A percentile compares a stretch with the other conserved stretches of the same genome.
Evolutionary conservation across 202 grass and related monocot species (phyloP).

Genomic region (Elaeis oleifera): DNA sequence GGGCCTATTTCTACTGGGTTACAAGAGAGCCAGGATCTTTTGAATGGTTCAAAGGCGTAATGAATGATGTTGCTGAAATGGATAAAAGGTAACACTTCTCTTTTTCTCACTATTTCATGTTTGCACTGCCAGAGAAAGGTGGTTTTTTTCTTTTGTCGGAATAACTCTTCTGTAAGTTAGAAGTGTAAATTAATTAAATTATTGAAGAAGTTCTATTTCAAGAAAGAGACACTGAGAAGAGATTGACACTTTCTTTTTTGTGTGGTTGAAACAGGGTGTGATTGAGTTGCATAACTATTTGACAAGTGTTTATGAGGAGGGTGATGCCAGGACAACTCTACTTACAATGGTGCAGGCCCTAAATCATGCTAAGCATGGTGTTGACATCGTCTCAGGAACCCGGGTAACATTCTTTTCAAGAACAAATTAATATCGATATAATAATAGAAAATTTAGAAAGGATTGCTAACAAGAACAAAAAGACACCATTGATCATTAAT

Average conservation of each 20-base stretch:
- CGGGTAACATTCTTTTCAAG: constrained; percentile 37
- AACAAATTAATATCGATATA: too few relatives aligned
- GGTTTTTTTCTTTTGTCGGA: too few relatives aligned
- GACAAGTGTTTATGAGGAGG: constrained; percentile 94
- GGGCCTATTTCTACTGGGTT: constrained; percentile 98
- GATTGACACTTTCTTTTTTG: neutral
- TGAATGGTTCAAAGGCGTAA: constrained; percentile 99
- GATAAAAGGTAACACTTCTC: constrained; percentile 70
- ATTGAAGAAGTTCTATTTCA: too few relatives aligned
- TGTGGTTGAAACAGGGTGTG: constrained; percentile 50
- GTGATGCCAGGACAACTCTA: constrained; percentile 90
- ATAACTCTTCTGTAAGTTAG: too few relatives aligned
- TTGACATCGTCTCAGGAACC: constrained; percentile 94
- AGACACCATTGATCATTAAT: too few relatives aligned
- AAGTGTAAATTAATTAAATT: too few relatives aligned
- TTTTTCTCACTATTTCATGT: neutral
- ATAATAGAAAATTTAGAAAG: too few relatives aligned
- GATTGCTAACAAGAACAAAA: too few relatives aligned
- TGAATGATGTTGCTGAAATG: constrained; percentile 99
- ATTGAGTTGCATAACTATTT: constrained; percentile 98
- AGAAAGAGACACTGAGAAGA: too few relatives aligned
- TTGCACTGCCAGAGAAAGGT: neutral
- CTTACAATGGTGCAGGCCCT: constrained; percentile 98
- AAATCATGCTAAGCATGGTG: constrained; percentile 91
- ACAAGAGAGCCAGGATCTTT: constrained; percentile 89